A percentile compares a stretch with the other conserved stretches of the same genome.
phyloP scores from a whole-genome alignment of 192 early-diverging fungal species.

The Coemansia sp. region DNA sequence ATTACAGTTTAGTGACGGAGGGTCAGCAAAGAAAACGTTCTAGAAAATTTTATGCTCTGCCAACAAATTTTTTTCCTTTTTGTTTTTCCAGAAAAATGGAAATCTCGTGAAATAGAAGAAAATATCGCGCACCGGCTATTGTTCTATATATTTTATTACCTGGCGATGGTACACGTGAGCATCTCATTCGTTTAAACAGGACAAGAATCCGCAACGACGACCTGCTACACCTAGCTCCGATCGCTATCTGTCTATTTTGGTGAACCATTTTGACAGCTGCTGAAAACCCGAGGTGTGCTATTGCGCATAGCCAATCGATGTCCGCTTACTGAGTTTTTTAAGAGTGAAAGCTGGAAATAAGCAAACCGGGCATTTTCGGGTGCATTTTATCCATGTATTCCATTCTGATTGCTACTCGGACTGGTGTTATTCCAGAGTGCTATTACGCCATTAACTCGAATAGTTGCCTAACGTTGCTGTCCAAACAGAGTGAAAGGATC shows the following conservation, averaged over 20 bases:
- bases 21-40: neutral
- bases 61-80: neutral
- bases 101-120: neutral
- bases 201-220: neutral
- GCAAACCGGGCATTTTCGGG: too few relatives aligned
- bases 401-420: too few relatives aligned
- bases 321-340: too few relatives aligned
- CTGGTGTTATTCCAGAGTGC: too few relatives aligned
- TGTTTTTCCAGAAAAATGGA: neutral
- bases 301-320: too few relatives aligned
- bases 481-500: too few relatives aligned
- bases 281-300: too few relatives aligned
- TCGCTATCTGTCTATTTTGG: neutral
- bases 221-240: neutral
- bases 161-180: neutral
- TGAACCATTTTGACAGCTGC: too few relatives aligned
- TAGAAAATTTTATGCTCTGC: neutral
- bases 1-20: neutral
- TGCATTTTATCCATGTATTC: too few relatives aligned
- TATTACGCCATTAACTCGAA: too few relatives aligned
- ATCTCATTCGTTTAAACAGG: neutral
- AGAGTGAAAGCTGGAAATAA: too few relatives aligned
- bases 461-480: too few relatives aligned
- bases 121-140: neutral
- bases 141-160: neutral